phyloP scores from a whole-genome alignment of 1,139 yeast species.

The Taiozyma sp. region DNA sequence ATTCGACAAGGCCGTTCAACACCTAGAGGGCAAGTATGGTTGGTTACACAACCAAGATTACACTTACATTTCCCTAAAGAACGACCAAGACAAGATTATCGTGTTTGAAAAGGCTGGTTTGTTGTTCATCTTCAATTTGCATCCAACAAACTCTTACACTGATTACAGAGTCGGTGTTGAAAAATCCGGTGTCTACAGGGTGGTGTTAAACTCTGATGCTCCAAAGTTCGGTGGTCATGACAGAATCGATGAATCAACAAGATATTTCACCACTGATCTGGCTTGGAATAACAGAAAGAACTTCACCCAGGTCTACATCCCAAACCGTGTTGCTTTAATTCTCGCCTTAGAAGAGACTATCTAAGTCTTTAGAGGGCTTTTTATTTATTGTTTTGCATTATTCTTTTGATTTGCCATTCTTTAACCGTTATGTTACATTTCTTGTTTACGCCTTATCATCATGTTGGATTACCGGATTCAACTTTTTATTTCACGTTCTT shows the following conservation, averaged over 20 bases:
- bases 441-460: neutral
- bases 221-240: conserved; percentile 75
- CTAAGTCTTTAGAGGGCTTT: neutral
- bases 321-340: conserved; percentile 75
- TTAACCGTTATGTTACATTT: neutral
- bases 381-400: neutral
- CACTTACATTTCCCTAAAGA: conserved; percentile 83
- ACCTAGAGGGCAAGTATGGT: conserved; percentile 58
- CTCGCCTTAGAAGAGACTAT: conserved; percentile 35
- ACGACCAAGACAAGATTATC: conserved; percentile 82
- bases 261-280: conserved; percentile 64
- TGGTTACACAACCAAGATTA: conserved; percentile 70
- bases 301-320: conserved; percentile 77
- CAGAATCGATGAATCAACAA: conserved; percentile 51
- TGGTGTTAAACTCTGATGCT: conserved; percentile 72
- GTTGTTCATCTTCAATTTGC: conserved; percentile 82
- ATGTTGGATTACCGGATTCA: neutral
- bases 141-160: conserved; percentile 74
- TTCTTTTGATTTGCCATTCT: neutral
- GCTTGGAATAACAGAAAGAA: conserved; percentile 78
- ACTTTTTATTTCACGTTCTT: neutral
- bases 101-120: conserved; percentile 87
- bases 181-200: conserved; percentile 64
- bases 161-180: conserved; percentile 91
- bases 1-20: conserved; percentile 84